phyloP scores from a whole-genome alignment of 495 filamentous ascomycete species.

The Aspergillus baeticus region DNA sequence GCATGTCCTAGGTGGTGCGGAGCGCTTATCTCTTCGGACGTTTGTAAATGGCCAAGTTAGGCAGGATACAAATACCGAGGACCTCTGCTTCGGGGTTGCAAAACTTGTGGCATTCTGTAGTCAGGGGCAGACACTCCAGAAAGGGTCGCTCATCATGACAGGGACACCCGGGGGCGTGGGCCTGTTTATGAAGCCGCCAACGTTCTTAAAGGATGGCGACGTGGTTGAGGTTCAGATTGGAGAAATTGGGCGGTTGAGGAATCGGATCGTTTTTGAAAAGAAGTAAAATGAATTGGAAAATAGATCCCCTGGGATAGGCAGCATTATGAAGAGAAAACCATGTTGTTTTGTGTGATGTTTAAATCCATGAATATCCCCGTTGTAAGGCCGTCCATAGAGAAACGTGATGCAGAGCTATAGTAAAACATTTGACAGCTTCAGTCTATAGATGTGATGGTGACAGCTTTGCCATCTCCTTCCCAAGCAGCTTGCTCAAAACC shows the following conservation, averaged over 20 bases:
- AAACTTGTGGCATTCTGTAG: conserved; percentile 62
- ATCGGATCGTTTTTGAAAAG: neutral
- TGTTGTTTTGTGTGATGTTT: neutral
- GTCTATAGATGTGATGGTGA: too few species aligned
- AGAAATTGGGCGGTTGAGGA: neutral
- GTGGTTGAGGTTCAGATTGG: conserved; percentile 16
- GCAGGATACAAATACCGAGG: conserved; percentile 60
- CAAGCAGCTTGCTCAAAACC: neutral
- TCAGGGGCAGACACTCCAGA: conserved; percentile 64
- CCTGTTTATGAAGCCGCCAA: conserved; percentile 7
- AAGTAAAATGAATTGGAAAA: conserved; percentile 3
- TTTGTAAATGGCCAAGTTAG: conserved; percentile 60
- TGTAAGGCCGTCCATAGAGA: too few species aligned
- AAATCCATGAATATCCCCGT: too few species aligned
- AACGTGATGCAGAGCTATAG: too few species aligned
- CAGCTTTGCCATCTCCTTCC: neutral
- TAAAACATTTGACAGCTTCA: too few species aligned
- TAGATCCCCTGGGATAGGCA: neutral
- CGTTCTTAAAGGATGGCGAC: conserved; percentile 5
- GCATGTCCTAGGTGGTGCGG: conserved; percentile 43
- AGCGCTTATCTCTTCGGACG: conserved; percentile 54
- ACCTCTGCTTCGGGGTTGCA: conserved; percentile 67
- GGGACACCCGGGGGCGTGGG: conserved; percentile 45
- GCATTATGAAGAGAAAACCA: neutral
- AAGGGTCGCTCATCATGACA: conserved; percentile 69